A percentile compares a stretch with the other conserved stretches of the same genome.
Conservation (phyloP, 179 eudicot species). For the Camellia oleifera region DNA sequence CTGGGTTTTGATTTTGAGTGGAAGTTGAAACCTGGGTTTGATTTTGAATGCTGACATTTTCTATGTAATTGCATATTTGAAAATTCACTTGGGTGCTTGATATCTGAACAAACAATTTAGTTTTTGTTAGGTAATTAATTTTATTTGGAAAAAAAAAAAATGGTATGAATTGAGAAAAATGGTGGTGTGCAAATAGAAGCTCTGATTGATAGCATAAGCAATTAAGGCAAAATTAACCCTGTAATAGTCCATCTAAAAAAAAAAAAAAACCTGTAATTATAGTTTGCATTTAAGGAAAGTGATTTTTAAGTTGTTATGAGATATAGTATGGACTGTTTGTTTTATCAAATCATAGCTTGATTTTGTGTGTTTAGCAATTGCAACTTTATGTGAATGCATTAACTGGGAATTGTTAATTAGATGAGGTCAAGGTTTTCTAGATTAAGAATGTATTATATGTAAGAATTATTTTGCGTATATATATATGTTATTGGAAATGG, state of each 20-base stretch:
- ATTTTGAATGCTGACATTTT: background rate
- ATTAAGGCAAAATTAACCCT: too few relatives aligned
- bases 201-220: too few relatives aligned
- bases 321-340: background rate
- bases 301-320: background rate
- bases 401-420: background rate
- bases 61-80: background rate
- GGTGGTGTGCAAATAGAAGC: too few relatives aligned
- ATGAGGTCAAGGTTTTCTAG: background rate
- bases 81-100: too few relatives aligned
- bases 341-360: background rate
- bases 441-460: background rate
- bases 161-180: too few relatives aligned
- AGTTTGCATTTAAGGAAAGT: constrained; percentile 3
- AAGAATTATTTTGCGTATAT: background rate
- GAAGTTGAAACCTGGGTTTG: background rate
- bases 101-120: too few relatives aligned
- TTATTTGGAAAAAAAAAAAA: too few relatives aligned
- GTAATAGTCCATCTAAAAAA: too few relatives aligned
- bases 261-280: too few relatives aligned
- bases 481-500: background rate
- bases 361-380: background rate
- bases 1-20: background rate
- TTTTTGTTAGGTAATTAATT: too few relatives aligned
- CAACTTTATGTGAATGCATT: background rate